Base-by-base conservation (phyloP, 257 asterid species). In the Jacaranda mimosifolia region DNA sequence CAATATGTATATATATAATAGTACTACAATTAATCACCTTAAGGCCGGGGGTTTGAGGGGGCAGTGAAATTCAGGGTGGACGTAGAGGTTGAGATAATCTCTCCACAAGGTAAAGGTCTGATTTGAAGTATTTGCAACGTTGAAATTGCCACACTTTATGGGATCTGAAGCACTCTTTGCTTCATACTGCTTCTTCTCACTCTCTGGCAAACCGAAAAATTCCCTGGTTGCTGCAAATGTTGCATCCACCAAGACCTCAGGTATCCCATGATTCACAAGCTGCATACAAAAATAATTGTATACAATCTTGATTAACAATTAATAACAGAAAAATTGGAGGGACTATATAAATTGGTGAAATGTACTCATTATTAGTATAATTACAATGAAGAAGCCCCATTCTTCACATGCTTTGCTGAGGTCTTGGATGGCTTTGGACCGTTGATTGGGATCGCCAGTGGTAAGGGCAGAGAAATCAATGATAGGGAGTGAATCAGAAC, bases 211-310 rank as follows among this genome's bases (percentile, higher is more conserved):
- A 14, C 32, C 43, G 68, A 83, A 80, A 49, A 82, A 88, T 18
- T 86, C 90, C 43, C 12, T 14, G 15, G 69, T 35, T 13, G 68
- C 63, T 1, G 75, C 51, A 9, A 82, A 70, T 17, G 71, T 15
- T 14, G 77, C 73, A 42, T 51, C 63, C 71, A 84, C 68, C 73
- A 84, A 35, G 0, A 3, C 69, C 64, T 86, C 87, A 1, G 82
- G 66, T 19, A 88, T 76, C 59, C 89, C 90, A 52, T 88, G 92
- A 70, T 88, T 86, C 72, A 80, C 82, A 17, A 88, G 79, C 89
- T 88, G 83, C 83, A 75, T 0, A 36, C 65, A 80, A 17, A 70
- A 1, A 2, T 2, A 9, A 39, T 8, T 26, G 32, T 26, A 26
- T 26, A 0, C 2, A n/a, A 26, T 26, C 32, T 0, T 26, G 32